Evolutionary conservation across 139 green algal genomes (phyloP).

Genomic region (Asterochloris erici): DNA sequence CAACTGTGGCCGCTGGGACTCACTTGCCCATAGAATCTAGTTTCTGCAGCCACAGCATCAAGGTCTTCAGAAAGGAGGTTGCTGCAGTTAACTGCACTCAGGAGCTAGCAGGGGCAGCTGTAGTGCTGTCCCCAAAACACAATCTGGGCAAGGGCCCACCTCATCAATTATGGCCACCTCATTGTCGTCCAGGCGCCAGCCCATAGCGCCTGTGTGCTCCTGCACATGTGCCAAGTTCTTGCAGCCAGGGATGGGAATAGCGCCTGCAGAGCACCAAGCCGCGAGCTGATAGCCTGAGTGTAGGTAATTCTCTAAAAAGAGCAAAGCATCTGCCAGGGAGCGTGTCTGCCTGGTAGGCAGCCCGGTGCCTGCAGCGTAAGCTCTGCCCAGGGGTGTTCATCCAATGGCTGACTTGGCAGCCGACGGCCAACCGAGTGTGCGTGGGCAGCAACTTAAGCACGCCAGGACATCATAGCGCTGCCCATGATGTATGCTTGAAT

Average conservation of each 20-base stretch:
- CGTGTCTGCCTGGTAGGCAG: not conserved
- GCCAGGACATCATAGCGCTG: no score
- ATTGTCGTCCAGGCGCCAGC: constrained; percentile 36
- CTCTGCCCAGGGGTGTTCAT: no score
- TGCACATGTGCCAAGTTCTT: constrained; percentile 24
- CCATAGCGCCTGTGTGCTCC: constrained; percentile 25
- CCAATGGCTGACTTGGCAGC: no score
- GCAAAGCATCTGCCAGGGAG: not conserved
- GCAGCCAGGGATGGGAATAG: constrained; percentile 38
- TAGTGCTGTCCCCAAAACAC: not conserved
- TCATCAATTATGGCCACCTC: constrained; percentile 43
- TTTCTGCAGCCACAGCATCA: no score
- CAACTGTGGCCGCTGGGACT: no score
- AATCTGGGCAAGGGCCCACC: not conserved
- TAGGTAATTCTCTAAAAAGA: not conserved
- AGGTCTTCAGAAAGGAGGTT: not conserved
- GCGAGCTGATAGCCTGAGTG: not conserved
- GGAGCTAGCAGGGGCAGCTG: not conserved
- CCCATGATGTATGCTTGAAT: no score
- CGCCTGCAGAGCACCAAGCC: constrained; percentile 12
- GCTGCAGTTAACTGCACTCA: not conserved
- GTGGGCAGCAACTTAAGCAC: no score
- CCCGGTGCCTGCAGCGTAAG: no score
- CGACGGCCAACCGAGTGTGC: no score
- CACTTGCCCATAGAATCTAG: no score